Conservation (phyloP, 345 rosid genomes). For the Arabis hirsuta region DNA sequence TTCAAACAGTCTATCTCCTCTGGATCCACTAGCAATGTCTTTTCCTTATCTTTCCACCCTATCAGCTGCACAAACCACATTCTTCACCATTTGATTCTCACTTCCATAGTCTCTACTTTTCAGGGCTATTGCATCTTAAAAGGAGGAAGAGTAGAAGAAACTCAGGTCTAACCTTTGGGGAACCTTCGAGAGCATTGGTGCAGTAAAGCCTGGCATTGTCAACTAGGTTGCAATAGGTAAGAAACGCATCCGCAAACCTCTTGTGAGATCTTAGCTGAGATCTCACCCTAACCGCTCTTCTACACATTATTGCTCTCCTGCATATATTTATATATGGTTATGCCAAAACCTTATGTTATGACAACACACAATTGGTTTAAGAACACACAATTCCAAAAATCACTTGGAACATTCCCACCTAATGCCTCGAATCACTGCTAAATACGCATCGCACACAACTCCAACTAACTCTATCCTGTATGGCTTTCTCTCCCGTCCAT, state of each 20-base stretch:
- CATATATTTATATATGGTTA: conserved; percentile 7
- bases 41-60: conserved; percentile 96
- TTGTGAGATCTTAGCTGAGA: conserved; percentile 90
- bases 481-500: conserved; percentile 66
- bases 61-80: conserved; percentile 64
- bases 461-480: conserved; percentile 97
- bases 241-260: conserved; percentile 87
- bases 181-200: conserved; percentile 84
- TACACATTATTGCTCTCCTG: conserved; percentile 94
- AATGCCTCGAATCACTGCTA: conserved; percentile 92
- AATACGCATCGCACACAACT: conserved; percentile 91
- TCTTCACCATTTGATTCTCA: too few species aligned
- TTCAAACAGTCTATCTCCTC: conserved; percentile 78
- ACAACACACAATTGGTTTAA: not conserved
- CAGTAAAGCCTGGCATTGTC: conserved; percentile 87
- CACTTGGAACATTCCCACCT: conserved; percentile 52
- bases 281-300: conserved; percentile 89
- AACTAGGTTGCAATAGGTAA: conserved; percentile 78
- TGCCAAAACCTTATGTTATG: conserved; percentile 11
- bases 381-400: not conserved
- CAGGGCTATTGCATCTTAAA: not conserved
- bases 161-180: conserved; percentile 66
- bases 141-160: conserved; percentile 7
- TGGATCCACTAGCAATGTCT: conserved; percentile 87
- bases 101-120: too few species aligned